Conservation (phyloP, 257 asterid genomes). For the Henckelia pumila region DNA sequence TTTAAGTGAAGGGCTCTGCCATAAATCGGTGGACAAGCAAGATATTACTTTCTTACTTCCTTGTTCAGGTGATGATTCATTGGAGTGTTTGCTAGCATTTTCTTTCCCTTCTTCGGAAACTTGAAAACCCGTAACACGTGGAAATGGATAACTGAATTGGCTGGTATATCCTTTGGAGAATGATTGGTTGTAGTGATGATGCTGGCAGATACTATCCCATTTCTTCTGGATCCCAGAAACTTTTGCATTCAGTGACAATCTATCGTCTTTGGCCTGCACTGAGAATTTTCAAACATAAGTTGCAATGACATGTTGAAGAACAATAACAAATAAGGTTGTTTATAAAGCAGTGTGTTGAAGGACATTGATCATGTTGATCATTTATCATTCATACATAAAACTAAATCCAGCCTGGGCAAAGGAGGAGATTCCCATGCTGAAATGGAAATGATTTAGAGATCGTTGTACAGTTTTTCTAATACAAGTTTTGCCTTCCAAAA, state of each 20-base stretch:
- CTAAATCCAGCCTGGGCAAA: too few relatives aligned
- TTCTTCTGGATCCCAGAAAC: slow-evolving; percentile 50
- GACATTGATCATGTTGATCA: background rate
- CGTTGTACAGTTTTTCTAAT: too few relatives aligned
- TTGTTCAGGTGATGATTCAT: slow-evolving; percentile 35
- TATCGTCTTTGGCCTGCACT: slow-evolving; percentile 87
- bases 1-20: slow-evolving; percentile 33
- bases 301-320: slow-evolving; percentile 32
- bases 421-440: too few relatives aligned
- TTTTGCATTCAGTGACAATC: slow-evolving; percentile 44
- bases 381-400: too few relatives aligned
- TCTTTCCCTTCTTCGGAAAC: slow-evolving; percentile 36
- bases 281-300: slow-evolving; percentile 42
- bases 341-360: background rate
- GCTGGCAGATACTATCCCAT: slow-evolving; percentile 65
- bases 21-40: slow-evolving; percentile 32
- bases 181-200: slow-evolving; percentile 40
- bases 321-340: background rate
- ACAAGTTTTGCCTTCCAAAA: too few relatives aligned
- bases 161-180: slow-evolving; percentile 31
- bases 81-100: slow-evolving; percentile 30
- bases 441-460: too few relatives aligned
- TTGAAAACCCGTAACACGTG: slow-evolving; percentile 51
- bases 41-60: slow-evolving; percentile 32
- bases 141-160: slow-evolving; percentile 34